Conservation (phyloP, 1,284 basidiomycete genomes). For the Xerocomus minutiporus region DNA sequence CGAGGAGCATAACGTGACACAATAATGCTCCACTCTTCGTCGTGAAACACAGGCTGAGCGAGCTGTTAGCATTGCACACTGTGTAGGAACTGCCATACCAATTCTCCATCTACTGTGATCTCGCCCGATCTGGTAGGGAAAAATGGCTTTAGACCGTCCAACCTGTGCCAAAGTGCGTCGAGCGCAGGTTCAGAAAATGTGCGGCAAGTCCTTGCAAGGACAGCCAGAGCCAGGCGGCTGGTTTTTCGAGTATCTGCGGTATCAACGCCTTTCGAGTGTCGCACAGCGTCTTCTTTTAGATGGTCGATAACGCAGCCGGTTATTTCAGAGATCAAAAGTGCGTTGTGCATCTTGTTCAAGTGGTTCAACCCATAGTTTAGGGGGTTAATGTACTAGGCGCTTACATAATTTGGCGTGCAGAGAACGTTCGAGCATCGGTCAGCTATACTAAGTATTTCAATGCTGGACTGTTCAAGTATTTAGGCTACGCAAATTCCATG, state of each 20-base stretch:
- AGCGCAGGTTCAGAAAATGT: conserved; percentile 19
- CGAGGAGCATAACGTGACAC: not conserved
- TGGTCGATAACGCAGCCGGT: not conserved
- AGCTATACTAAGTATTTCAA: not conserved
- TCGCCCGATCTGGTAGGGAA: not conserved
- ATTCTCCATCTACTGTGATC: not conserved
- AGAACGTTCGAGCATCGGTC: too few species aligned
- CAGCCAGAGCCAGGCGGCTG: conserved; percentile 5
- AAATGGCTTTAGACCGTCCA: not conserved
- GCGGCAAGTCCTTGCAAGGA: conserved; percentile 21
- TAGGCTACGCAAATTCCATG: conserved; percentile 16
- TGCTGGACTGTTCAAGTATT: too few species aligned
- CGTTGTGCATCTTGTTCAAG: not conserved
- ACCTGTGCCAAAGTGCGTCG: conserved; percentile 14
- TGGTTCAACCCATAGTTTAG: not conserved
- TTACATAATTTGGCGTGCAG: too few species aligned
- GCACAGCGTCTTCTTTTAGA: not conserved
- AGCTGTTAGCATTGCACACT: not conserved
- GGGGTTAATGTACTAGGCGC: too few species aligned
- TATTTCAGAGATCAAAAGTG: not conserved
- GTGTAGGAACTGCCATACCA: not conserved
- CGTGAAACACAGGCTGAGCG: not conserved
- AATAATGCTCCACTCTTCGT: not conserved
- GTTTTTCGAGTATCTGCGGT: not conserved
- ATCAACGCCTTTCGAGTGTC: not conserved